Evolutionary conservation across 495 filamentous ascomycete genomes (phyloP), one percentile per base, ranked within the genome.

Genomic region (Penicillium coprophilum): DNA sequence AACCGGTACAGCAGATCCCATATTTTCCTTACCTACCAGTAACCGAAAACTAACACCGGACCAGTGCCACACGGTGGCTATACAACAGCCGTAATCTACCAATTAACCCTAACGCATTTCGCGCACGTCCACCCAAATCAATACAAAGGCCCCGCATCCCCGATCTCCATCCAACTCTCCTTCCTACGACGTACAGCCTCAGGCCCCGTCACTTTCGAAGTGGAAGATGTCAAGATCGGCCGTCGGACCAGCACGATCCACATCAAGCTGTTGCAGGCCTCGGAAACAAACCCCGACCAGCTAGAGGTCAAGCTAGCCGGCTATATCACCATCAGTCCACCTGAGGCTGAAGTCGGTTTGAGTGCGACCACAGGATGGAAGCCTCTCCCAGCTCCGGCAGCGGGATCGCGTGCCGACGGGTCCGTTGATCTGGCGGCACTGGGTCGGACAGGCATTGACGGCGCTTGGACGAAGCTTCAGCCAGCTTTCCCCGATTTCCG

Each of bases 51-150:
- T 32, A 30, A 49, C 34, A 40, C 24, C 1, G 6, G 4, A 38
- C 12, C 63, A 90, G 91, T 96, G 6, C 90, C 90, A 19, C 89
- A 96, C 63, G 91, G 90, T 55, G 91, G 91, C 45, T 93, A 87
- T 63, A 84, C 88, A 11, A 85, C 86, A 19, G 76, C 86, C 5
- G 68, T 83, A 51, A 69, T 95, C 56, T 80, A 90, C 61, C 70
- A 74, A 15, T 80, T 87, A 20, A 83, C 84, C 8, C 67, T 69
- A 3, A 75, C 71, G 13, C 88, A 93, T 69, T 90, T 89, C 72
- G 65, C 63, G 40, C 85, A 82, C 27, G 83, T 86, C 10, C 84
- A 90, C 51, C 63, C 78, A 32, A 69, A 71, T 0, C 81, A 82
- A 46, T 78, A 83, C 60, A 88, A 72, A 77, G 83, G 27, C 75